A percentile compares a stretch with the other conserved stretches of the same genome.
These are phyloP conservation scores for Wickerhamomyces rabaulensis DNA, from an alignment of 805 yeast species.

Conservation along the genomic window DNA sequence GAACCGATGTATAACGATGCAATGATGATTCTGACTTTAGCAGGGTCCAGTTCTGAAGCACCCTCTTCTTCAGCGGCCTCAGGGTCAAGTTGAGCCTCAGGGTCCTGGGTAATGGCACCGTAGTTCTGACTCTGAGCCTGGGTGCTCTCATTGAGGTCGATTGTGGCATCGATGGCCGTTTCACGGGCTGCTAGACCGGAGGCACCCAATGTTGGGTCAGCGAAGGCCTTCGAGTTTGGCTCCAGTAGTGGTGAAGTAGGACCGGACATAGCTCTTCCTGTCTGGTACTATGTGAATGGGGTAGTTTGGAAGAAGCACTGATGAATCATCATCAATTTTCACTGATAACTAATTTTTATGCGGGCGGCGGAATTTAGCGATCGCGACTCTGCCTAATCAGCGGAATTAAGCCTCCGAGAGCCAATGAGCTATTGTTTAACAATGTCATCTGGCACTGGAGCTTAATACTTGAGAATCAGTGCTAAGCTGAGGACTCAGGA, in stretches of 20 bases:
- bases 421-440: too few relatives aligned
- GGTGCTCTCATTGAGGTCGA: background rate
- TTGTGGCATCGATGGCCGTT: slow-evolving; percentile 1
- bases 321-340: too few relatives aligned
- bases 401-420: too few relatives aligned
- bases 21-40: slow-evolving; percentile 21
- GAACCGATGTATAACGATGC: slow-evolving; percentile 36
- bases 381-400: too few relatives aligned
- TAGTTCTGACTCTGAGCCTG: background rate
- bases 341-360: too few relatives aligned
- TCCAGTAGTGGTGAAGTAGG: slow-evolving; percentile 6
- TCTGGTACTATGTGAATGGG: too few relatives aligned
- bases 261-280: background rate
- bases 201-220: slow-evolving; percentile 7
- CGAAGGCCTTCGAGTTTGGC: slow-evolving; percentile 9
- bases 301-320: too few relatives aligned
- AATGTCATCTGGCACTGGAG: too few relatives aligned
- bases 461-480: too few relatives aligned
- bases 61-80: background rate
- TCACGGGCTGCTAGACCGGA: slow-evolving; percentile 9
- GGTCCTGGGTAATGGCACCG: slow-evolving; percentile 3
- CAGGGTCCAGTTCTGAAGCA: background rate
- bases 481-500: too few relatives aligned
- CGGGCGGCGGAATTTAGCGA: too few relatives aligned
- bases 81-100: background rate